These are phyloP conservation scores for Fusarium metavorans DNA, from an alignment of 2,329 filamentous ascomycete species.

Conservation along the genomic window DNA sequence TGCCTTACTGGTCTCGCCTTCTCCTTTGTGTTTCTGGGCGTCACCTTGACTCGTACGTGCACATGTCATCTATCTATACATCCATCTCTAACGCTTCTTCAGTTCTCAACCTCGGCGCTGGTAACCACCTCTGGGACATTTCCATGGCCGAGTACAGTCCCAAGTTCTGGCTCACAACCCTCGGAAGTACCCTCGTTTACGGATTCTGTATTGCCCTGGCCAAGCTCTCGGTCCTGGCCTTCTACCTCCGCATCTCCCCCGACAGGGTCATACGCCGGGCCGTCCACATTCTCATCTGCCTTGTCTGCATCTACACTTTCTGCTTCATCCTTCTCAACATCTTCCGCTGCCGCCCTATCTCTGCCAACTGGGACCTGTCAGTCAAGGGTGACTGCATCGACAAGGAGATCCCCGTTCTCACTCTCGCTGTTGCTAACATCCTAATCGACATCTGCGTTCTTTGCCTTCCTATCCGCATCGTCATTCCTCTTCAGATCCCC, in stretches of 20 bases:
- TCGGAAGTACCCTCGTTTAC: slow-evolving; percentile 57
- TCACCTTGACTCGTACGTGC: slow-evolving; percentile 40
- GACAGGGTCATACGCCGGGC: slow-evolving; percentile 36
- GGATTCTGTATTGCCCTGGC: slow-evolving; percentile 54
- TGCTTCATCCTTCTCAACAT: slow-evolving; percentile 54
- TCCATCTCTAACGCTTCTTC: neutral
- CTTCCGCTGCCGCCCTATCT: slow-evolving; percentile 56
- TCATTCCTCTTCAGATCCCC: slow-evolving; percentile 60
- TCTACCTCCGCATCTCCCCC: slow-evolving; percentile 58
- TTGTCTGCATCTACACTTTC: slow-evolving; percentile 56
- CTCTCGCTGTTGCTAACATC: slow-evolving; percentile 53
- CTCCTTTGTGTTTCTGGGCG: slow-evolving; percentile 39
- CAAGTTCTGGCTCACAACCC: slow-evolving; percentile 44
- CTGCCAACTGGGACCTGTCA: slow-evolving; percentile 56
- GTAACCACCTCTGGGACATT: slow-evolving; percentile 48
- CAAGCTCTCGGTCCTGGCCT: slow-evolving; percentile 59
- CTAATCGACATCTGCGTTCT: slow-evolving; percentile 61
- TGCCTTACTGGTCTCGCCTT: slow-evolving; percentile 41
- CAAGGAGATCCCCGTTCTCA: slow-evolving; percentile 47
- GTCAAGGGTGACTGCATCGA: slow-evolving; percentile 55
- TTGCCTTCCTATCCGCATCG: slow-evolving; percentile 56
- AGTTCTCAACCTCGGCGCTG: slow-evolving; percentile 44
- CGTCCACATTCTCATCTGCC: slow-evolving; percentile 44
- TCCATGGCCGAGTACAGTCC: slow-evolving; percentile 34
- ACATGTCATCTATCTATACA: rapidly evolving